Evolutionary conservation across 2,329 filamentous ascomycete genomes (phyloP), one percentile per base, ranked within the genome.

Genomic region (Chrysoporthe puriensis): DNA sequence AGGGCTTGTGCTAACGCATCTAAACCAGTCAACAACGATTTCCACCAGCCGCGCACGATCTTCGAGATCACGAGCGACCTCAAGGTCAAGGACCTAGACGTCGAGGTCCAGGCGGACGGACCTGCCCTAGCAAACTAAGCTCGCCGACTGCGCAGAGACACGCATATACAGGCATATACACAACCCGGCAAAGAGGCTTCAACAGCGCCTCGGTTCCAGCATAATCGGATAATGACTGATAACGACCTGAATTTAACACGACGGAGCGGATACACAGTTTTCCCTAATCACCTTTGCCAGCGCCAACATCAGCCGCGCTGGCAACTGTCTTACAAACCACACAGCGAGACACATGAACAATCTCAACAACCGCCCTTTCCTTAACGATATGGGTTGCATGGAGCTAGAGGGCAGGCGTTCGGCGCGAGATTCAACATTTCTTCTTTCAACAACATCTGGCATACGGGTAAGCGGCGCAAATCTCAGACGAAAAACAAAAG

Each of bases 11-110:
- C 40, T 43, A 14, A 60, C n/a, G 18, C 6, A 26, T 7, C 43
- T n/a, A 14, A 18, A 40, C 40, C 14, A 94, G 96, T 99, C 40
- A 94, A 99, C 83, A 99, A 99, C 76, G 94, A 99, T 78, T 99
- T 99, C 89, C 93, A 97, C 78, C 86, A 93, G 73, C 88, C 88
- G 66, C 85, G 88, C 63, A 90, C 89, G 66, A 91, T 99, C 73
- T 98, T 97, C 77, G 87, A 91, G 58, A 84, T 98, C 36, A 96
- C 99, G 77, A 87, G 94, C 18, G 93, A 88, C 34, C 84, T 99
- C 3, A 78, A 86, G 69, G 88, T 92, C n/a, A 80, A 87, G 58
- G 86, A 89, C 70, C 80, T 94, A 62, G 86, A 92, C 70, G 76
- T 72, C 66, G 73, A 77, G 64, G 73, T 77, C 46, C 75, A 76